Evolutionary conservation across 108 stramenopile species (phyloP).

Genomic region (Hondaea fermentalgiana): DNA sequence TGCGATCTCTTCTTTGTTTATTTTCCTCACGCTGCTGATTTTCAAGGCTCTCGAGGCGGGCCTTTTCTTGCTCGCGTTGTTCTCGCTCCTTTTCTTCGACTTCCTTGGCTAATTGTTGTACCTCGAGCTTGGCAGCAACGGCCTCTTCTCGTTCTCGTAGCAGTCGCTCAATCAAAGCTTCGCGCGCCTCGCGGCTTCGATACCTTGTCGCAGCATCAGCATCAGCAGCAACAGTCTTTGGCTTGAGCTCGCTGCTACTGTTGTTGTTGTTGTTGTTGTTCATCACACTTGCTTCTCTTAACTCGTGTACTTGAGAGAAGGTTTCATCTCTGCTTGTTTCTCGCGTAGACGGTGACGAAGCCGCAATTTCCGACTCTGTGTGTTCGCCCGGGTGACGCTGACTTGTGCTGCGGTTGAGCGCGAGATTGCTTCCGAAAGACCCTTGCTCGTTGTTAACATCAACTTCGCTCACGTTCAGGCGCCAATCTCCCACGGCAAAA

Average conservation of each 20-base stretch:
- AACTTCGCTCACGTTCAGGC: too few relatives aligned
- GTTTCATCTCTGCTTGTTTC: not conserved
- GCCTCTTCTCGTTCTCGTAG: not conserved
- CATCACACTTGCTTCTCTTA: not conserved
- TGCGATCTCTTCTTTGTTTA: not conserved
- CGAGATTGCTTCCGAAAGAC: too few relatives aligned
- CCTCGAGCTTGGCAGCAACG: not conserved
- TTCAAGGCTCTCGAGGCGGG: not conserved
- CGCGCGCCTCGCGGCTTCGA: not conserved
- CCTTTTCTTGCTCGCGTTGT: not conserved
- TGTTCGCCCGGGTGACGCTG: not conserved
- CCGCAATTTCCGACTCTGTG: not conserved
- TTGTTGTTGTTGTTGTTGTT: not conserved
- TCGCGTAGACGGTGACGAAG: not conserved
- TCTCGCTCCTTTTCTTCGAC: not conserved
- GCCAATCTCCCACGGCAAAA: too few relatives aligned
- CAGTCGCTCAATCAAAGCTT: not conserved
- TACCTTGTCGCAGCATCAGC: not conserved
- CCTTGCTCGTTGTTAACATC: too few relatives aligned
- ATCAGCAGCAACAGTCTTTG: not conserved
- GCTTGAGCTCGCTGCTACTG: not conserved
- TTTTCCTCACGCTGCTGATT: not conserved
- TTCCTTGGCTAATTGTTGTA: not conserved
- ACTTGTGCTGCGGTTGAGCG: not conserved
- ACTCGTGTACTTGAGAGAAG: too few relatives aligned